Percentiles rank a stretch among this genome's conserved stretches.
Evolutionary conservation across 2,329 filamentous ascomycete species (phyloP).

Genomic region (Alternaria sp.): DNA sequence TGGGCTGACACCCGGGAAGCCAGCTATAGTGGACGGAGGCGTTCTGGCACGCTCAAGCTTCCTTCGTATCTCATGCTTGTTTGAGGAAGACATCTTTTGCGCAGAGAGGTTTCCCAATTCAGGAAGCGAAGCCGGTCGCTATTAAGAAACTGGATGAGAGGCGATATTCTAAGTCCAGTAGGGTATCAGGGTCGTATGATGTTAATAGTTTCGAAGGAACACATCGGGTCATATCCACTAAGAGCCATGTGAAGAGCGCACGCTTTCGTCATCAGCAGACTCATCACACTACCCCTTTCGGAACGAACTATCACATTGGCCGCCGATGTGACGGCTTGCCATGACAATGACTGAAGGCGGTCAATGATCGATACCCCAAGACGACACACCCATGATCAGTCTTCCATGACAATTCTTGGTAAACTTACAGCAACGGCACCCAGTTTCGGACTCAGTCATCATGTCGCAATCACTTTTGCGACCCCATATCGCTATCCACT

Average conservation of each 20-base stretch:
- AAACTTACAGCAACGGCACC: neutral
- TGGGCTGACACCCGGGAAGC: neutral
- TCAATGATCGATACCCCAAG: neutral
- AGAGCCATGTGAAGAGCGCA: neutral
- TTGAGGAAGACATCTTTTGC: neutral
- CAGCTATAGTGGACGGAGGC: no score
- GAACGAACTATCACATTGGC: neutral
- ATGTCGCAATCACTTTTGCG: neutral
- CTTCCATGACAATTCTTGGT: neutral
- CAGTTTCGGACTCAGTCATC: rapidly evolving
- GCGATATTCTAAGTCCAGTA: neutral
- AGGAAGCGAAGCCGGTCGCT: neutral
- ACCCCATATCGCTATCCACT: neutral
- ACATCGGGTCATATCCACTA: neutral
- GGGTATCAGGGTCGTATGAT: no score
- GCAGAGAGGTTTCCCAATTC: neutral
- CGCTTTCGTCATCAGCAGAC: neutral
- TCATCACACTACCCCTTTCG: neutral
- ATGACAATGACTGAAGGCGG: neutral
- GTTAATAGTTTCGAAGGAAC: neutral
- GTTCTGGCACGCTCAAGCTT: neutral
- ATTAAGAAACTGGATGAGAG: no score
- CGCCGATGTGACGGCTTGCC: neutral
- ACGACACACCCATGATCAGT: no score
- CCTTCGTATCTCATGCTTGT: neutral